phyloP scores from a whole-genome alignment of 2,329 filamentous ascomycete species.

The Xylaria sp. region DNA sequence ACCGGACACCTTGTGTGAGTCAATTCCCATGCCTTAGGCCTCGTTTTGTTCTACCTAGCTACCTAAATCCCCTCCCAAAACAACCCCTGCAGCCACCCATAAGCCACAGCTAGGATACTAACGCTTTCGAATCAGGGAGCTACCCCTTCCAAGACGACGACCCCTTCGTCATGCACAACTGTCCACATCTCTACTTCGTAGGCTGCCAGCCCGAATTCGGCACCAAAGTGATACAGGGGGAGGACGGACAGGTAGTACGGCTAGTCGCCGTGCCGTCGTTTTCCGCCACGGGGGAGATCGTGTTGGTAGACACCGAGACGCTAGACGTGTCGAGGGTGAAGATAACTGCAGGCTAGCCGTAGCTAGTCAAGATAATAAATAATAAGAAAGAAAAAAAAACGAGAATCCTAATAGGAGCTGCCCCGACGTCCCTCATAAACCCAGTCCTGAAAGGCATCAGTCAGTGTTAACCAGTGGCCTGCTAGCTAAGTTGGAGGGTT shows the following conservation, averaged over 20 bases:
- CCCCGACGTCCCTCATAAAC: too few relatives aligned
- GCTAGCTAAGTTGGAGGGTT: too few relatives aligned
- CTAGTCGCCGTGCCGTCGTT: slow-evolving; percentile 87
- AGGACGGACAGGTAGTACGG: slow-evolving; percentile 72
- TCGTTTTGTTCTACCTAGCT: background rate
- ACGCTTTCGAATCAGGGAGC: slow-evolving; percentile 66
- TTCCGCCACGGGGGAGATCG: slow-evolving; percentile 74
- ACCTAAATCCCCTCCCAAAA: too few relatives aligned
- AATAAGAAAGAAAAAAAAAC: background rate
- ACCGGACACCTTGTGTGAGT: slow-evolving; percentile 90
- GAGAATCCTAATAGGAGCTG: background rate
- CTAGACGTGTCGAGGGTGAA: slow-evolving; percentile 76
- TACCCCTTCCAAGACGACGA: slow-evolving; percentile 96
- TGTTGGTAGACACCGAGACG: slow-evolving; percentile 85
- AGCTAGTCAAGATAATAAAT: background rate
- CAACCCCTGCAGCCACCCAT: background rate
- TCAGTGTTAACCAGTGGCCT: too few relatives aligned
- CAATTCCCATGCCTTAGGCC: background rate
- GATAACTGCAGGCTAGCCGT: slow-evolving; percentile 44
- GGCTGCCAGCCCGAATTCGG: slow-evolving; percentile 83
- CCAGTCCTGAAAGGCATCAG: too few relatives aligned
- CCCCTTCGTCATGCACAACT: slow-evolving; percentile 83
- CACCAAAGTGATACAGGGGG: slow-evolving; percentile 70
- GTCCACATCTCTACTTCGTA: slow-evolving; percentile 89
- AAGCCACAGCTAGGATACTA: background rate